Percentiles rank a stretch among this genome's conserved stretches.
These are phyloP conservation scores for Penicillium fimorum DNA, from an alignment of 495 filamentous ascomycete species.

Conservation along the genomic window DNA sequence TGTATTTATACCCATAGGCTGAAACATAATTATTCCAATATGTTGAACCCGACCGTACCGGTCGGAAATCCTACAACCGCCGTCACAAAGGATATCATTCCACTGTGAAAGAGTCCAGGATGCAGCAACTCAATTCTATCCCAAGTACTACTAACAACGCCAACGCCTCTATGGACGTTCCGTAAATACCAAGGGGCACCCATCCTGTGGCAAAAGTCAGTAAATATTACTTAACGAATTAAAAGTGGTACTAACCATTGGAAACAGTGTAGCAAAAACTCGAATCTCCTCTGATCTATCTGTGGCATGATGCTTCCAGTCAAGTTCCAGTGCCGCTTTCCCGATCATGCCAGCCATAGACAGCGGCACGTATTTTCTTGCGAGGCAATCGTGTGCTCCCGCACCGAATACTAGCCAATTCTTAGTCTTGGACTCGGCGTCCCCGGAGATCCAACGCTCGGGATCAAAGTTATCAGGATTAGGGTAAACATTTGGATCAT, in stretches of 20 bases:
- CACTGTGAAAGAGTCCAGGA: not conserved
- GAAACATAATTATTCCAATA: not conserved
- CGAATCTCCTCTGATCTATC: constrained; percentile 80
- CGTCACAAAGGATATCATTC: not conserved
- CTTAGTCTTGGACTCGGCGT: constrained; percentile 86
- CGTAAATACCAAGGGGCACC: constrained; percentile 65
- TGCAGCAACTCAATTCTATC: not conserved
- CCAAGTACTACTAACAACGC: not conserved
- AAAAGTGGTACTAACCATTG: constrained; percentile 63
- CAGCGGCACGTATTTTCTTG: constrained; percentile 79
- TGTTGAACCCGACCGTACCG: not conserved
- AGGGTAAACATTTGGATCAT: constrained; percentile 84
- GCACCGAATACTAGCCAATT: constrained; percentile 96
- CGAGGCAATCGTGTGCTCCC: constrained; percentile 89
- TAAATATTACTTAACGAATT: not conserved
- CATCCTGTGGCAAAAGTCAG: constrained; percentile 32
- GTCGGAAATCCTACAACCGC: not conserved
- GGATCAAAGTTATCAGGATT: constrained; percentile 79
- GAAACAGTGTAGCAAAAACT: constrained; percentile 94
- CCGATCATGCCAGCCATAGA: constrained; percentile 86
- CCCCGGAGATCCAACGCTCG: constrained; percentile 84
- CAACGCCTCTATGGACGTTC: constrained; percentile 22
- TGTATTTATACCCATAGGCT: not conserved
- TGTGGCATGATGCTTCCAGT: constrained; percentile 85
- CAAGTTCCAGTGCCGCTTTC: constrained; percentile 75